These are phyloP conservation scores for Amborella trichopoda DNA, from an alignment of 164 flowering plant genomes.

Conservation along the genomic window DNA sequence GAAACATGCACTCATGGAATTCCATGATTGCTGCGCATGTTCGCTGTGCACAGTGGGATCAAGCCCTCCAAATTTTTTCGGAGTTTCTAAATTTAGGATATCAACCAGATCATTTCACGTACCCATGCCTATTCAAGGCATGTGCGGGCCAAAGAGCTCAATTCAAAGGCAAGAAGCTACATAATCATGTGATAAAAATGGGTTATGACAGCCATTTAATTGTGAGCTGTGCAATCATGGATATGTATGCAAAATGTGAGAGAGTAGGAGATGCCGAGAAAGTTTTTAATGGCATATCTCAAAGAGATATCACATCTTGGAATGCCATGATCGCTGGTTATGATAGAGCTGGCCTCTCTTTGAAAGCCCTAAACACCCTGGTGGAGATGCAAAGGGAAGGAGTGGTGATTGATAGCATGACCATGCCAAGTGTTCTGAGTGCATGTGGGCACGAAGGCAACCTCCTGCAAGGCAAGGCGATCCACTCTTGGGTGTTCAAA, in stretches of 20 bases:
- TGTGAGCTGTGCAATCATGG: slow-evolving; percentile 61
- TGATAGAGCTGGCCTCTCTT: slow-evolving; percentile 6
- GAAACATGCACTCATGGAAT: slow-evolving; percentile 60
- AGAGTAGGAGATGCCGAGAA: slow-evolving; percentile 13
- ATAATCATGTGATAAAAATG: slow-evolving; percentile 30
- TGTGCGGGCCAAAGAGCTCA: slow-evolving; percentile 21
- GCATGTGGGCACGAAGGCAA: slow-evolving; percentile 28
- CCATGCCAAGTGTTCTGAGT: slow-evolving; percentile 24
- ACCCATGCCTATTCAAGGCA: slow-evolving; percentile 66
- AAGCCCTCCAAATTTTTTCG: slow-evolving; percentile 22
- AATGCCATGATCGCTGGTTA: slow-evolving; percentile 23
- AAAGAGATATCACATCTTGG: slow-evolving; percentile 27
- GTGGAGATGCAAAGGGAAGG: slow-evolving; percentile 13
- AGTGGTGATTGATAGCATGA: slow-evolving; percentile 18
- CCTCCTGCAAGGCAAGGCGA: slow-evolving; percentile 28
- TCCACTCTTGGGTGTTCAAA: slow-evolving; percentile 23
- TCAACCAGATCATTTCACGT: slow-evolving; percentile 43
- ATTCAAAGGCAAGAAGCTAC: slow-evolving; percentile 34
- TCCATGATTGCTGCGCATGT: slow-evolving; percentile 59
- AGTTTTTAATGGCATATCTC: slow-evolving; percentile 20
- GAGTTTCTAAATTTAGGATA: slow-evolving; percentile 23
- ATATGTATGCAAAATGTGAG: slow-evolving; percentile 58
- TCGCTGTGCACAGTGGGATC: slow-evolving; percentile 20
- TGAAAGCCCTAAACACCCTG: slow-evolving; percentile 16
- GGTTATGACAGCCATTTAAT: slow-evolving; percentile 34